These are phyloP conservation scores for Globomyces sp. DNA, from an alignment of 371 early-diverging fungal genomes.

Conservation along the genomic window DNA sequence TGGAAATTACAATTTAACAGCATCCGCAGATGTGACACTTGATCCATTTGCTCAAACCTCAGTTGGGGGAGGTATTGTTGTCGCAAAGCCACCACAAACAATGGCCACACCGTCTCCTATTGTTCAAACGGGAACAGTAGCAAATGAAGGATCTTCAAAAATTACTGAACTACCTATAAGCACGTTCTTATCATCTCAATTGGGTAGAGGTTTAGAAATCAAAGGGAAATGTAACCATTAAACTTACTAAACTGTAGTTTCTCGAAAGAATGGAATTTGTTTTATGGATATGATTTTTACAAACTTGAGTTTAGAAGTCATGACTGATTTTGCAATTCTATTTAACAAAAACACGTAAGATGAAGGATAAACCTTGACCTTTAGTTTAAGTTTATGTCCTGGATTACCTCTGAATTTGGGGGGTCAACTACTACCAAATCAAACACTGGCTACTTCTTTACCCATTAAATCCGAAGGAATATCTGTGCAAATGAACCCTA, in stretches of 20 bases:
- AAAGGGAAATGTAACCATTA: slow-evolving; percentile 34
- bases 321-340: slow-evolving; percentile 47
- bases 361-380: neutral
- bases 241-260: slow-evolving; percentile 26
- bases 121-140: neutral
- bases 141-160: neutral
- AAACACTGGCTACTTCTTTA: slow-evolving; percentile 21
- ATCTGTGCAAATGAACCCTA: slow-evolving; percentile 24
- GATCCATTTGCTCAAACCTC: slow-evolving; percentile 37
- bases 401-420: slow-evolving; percentile 24
- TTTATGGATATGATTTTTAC: slow-evolving; percentile 36
- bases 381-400: slow-evolving; percentile 41
- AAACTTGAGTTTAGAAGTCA: slow-evolving; percentile 33
- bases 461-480: slow-evolving; percentile 31
- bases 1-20: neutral
- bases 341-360: slow-evolving; percentile 53
- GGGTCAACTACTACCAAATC: slow-evolving; percentile 32
- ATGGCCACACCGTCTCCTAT: neutral
- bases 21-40: neutral
- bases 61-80: slow-evolving; percentile 2
- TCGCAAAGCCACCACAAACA: neutral
- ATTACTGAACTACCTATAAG: slow-evolving; percentile 24
- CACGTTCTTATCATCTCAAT: slow-evolving; percentile 28
- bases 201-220: slow-evolving; percentile 48
- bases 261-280: slow-evolving; percentile 28